Evolutionary conservation across 2,329 filamentous ascomycete genomes (phyloP).

Genomic region (Aspergillus novoparasiticus): DNA sequence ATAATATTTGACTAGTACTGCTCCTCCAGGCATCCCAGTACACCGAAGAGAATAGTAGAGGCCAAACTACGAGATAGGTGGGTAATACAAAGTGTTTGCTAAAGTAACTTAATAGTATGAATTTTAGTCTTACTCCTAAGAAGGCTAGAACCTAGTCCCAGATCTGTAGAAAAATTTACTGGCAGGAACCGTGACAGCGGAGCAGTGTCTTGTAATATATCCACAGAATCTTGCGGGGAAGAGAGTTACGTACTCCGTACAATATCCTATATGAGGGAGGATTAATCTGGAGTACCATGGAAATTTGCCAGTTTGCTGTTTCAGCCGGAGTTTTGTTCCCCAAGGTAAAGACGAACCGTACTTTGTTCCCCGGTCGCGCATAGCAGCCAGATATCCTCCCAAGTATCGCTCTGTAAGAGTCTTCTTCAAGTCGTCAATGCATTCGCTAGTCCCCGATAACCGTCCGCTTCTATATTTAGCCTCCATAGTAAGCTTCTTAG

Average conservation of each 20-base stretch:
- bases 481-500: background rate
- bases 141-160: background rate
- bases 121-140: background rate
- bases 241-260: constrained; percentile 3
- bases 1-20: background rate
- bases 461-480: constrained; percentile 10
- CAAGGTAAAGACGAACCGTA: background rate
- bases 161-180: background rate
- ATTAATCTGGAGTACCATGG: constrained; percentile 12
- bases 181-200: background rate
- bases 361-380: background rate
- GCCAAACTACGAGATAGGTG: background rate
- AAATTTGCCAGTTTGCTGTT: constrained; percentile 7
- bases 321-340: constrained; percentile 3
- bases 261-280: background rate
- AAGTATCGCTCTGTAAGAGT: background rate
- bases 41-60: background rate
- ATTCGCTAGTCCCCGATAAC: constrained; percentile 2
- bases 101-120: background rate
- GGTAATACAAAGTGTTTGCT: background rate
- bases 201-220: background rate
- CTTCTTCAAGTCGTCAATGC: background rate
- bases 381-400: background rate
- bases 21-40: background rate
- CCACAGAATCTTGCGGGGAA: constrained; percentile 14